Percentiles rank a stretch among this genome's conserved stretches.
Conservation (phyloP, 495 filamentous ascomycete genomes). For the Xylaria castorea region DNA sequence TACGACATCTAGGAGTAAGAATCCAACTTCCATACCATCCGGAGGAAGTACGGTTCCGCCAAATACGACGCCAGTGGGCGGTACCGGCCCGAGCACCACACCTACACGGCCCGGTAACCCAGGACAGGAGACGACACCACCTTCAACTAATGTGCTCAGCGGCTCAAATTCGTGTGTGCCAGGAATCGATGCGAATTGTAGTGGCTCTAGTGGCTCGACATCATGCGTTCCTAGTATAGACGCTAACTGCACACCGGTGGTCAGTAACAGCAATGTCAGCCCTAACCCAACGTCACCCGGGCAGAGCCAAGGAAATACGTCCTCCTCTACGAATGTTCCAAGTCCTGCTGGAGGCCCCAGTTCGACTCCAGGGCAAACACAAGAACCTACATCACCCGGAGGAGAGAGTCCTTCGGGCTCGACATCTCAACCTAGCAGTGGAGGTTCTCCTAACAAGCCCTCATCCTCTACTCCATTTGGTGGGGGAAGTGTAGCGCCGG, state of each 20-base stretch:
- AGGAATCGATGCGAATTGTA: constrained; percentile 5
- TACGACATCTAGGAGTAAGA: constrained; percentile 25
- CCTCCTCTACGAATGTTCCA: background rate
- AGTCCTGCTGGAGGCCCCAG: constrained; percentile 11
- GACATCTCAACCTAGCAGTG: background rate
- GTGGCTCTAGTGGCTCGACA: background rate
- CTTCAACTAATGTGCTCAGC: constrained; percentile 14
- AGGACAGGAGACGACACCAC: background rate
- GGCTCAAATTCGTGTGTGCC: constrained; percentile 7
- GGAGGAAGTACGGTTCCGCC: constrained; percentile 23
- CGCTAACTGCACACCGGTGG: background rate
- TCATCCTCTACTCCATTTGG: constrained; percentile 20
- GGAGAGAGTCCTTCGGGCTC: constrained; percentile 2
- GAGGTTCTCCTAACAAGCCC: background rate
- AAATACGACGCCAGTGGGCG: constrained; percentile 17
- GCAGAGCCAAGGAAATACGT: background rate
- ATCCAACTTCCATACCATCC: constrained; percentile 17
- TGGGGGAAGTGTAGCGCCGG: constrained; percentile 17
- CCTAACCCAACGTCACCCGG: constrained; percentile 14
- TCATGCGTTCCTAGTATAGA: background rate
- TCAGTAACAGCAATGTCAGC: constrained; percentile 13
- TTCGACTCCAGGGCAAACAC: constrained; percentile 25
- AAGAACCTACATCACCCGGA: background rate
- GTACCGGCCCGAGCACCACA: constrained; percentile 2
- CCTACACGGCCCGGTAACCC: constrained; percentile 22